These are phyloP conservation scores for Chalaropsis thielavioides DNA, from an alignment of 2,329 filamentous ascomycete species.

Conservation along the genomic window DNA sequence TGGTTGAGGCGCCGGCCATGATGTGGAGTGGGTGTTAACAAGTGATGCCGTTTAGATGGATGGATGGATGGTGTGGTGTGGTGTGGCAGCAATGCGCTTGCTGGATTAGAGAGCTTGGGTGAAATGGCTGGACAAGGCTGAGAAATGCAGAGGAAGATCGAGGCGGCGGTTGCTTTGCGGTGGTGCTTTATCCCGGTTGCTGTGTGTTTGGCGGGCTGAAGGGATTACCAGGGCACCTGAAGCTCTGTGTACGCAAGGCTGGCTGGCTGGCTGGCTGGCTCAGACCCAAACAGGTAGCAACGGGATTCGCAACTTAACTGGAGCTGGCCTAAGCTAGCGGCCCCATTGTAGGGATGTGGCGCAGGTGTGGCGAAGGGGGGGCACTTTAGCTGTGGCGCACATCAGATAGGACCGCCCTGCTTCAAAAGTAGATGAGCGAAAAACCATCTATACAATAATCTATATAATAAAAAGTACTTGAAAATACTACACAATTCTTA, in stretches of 20 bases:
- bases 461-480: too few relatives aligned
- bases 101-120: neutral
- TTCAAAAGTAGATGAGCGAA: too few relatives aligned
- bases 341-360: neutral
- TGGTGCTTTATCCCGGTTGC: neutral
- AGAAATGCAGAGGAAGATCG: neutral
- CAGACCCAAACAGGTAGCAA: conserved; percentile 16
- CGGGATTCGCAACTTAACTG: conserved; percentile 16
- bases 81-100: neutral
- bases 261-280: conserved; percentile 14
- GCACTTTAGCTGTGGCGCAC: too few relatives aligned
- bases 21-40: conserved; percentile 36
- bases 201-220: conserved; percentile 11
- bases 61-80: neutral
- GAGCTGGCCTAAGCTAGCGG: neutral
- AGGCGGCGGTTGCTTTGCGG: neutral
- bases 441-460: too few relatives aligned
- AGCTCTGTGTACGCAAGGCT: conserved; percentile 16
- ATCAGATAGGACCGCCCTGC: too few relatives aligned
- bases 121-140: neutral
- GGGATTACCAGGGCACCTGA: neutral
- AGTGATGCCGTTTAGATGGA: neutral
- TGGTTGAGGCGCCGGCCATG: conserved; percentile 58
- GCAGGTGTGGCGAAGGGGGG: neutral
- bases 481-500: too few relatives aligned